Percentiles rank a stretch among this genome's conserved stretches.
Conservation (phyloP, 305 asterid species). For the Coffea humblotiana region DNA sequence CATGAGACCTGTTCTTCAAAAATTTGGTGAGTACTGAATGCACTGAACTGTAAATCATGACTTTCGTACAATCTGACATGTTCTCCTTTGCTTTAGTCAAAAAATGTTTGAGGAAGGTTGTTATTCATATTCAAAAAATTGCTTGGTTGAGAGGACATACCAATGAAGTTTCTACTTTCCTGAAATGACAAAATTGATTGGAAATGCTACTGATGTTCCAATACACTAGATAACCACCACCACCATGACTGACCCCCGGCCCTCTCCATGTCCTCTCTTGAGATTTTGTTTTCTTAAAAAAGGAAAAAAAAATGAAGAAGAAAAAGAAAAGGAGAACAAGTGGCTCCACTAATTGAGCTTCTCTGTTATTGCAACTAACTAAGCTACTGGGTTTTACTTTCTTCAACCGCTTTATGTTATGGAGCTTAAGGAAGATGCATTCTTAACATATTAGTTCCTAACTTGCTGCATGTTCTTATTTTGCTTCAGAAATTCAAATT, state of each 20-base stretch:
- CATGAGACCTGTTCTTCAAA: constrained; percentile 66
- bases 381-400: neutral
- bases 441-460: neutral
- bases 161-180: neutral
- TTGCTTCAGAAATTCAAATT: neutral
- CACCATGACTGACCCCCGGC: neutral
- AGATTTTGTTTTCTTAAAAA: too few relatives aligned
- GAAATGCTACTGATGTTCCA: neutral
- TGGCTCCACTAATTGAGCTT: neutral
- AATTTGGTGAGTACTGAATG: constrained; percentile 63
- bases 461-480: neutral
- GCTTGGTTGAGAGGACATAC: neutral
- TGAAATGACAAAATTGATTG: neutral
- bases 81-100: neutral
- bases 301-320: too few relatives aligned
- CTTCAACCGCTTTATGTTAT: neutral
- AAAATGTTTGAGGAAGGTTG: neutral
- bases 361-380: neutral
- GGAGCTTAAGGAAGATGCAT: neutral
- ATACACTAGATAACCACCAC: neutral
- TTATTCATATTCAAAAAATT: neutral
- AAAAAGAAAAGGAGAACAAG: neutral
- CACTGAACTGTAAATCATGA: neutral
- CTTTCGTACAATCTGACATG: neutral
- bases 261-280: too few relatives aligned